Base-by-base conservation (phyloP, 805 yeast genomes). In the Wickerhamiella qilinensis region DNA sequence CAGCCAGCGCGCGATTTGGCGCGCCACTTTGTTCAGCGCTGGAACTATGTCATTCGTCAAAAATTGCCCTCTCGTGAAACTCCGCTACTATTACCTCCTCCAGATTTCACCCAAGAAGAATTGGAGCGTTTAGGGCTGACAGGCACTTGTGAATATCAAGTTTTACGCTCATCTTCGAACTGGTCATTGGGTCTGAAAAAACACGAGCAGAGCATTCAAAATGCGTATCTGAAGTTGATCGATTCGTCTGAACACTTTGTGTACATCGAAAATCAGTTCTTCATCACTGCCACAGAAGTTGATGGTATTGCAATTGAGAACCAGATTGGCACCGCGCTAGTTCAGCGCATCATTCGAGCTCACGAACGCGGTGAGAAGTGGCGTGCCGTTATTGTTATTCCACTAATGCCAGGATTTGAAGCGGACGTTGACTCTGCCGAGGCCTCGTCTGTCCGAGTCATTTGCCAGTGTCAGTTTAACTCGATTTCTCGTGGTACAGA, bases 401-500 rank as follows among this genome's bases (percentile, higher is more conserved):
- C 99, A 2, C 65, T 91, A 47, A 84, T 91, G 91, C 99, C 99
- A 1, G 99, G 98, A 0, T 91, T 93, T 56, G 91, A 80, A 52
- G 76, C 94, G 20, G 81, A 84, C 46, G 93, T 93, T 17, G 97
- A 88, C 53, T 73, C 80, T 45, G 80, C 91, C 14, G 95, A 85
- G 47, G 98, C 95, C 1, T 80, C 94, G 0, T 73, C 94, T n/a
- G 85, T 91, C 3, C 73, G 99, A 52, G 77, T 91, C 20, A 93
- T 91, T 47, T 86, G 88, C 91, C 88, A 85, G 59, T 85, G 96
- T 53, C 97, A 91, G 59, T 91, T 74, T 57, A 76, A 83, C 75
- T 78, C 94, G 2, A 91, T 91, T 16, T 81, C 93, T 1, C 72
- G 94, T 52, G 98, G 98, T 2, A 69, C 77, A 9, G 69, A 85